A percentile compares a stretch with the other conserved stretches of the same genome.
phyloP scores from a whole-genome alignment of 441 rosid genomes.

The Macaranga tanarius region DNA sequence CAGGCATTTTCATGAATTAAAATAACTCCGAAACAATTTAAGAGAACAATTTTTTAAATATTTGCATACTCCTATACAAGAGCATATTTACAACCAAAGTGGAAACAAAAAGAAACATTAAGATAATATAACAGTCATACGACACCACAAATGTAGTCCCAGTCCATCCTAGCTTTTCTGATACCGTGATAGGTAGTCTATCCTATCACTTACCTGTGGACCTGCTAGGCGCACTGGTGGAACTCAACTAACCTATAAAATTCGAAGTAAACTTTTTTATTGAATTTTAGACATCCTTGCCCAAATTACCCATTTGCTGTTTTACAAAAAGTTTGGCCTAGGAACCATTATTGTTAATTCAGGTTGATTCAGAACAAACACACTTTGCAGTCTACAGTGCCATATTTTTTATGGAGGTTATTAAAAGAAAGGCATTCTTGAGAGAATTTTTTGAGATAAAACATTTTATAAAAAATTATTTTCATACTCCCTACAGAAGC shows the following conservation, averaged over 20 bases:
- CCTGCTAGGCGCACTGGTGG: background rate
- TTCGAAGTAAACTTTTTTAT: background rate
- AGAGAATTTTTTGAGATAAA: no score
- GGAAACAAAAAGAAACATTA: background rate
- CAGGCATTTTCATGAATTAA: constrained; percentile 15
- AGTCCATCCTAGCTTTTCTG: background rate
- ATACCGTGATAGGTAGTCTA: background rate
- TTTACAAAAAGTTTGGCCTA: background rate
- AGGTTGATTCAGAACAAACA: background rate
- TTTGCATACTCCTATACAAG: background rate
- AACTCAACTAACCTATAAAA: background rate
- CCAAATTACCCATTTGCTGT: background rate
- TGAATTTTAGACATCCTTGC: background rate
- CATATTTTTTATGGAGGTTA: background rate
- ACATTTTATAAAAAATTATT: background rate
- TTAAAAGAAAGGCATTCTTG: no score
- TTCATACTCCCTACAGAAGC: background rate
- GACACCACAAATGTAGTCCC: background rate
- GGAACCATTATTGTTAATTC: background rate
- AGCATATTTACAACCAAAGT: background rate
- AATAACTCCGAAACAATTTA: background rate
- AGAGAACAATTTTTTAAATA: background rate
- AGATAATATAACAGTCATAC: background rate
- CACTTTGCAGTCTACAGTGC: background rate
- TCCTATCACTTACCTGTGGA: background rate